Evolutionary conservation across 148 eudicot species (phyloP).

Genomic region (Selenicereus undatus): DNA sequence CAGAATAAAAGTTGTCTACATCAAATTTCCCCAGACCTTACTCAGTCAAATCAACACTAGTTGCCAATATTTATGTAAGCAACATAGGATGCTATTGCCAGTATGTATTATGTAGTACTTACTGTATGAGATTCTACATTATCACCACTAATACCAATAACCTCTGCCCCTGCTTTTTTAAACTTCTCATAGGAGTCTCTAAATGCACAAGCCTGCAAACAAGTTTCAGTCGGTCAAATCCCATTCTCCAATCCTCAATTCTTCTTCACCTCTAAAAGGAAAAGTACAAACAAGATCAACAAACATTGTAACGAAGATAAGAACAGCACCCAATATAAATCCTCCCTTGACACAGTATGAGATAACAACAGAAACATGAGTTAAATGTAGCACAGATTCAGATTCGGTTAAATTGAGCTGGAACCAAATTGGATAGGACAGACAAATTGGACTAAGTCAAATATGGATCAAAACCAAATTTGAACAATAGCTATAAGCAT

Average conservation of each 20-base stretch:
- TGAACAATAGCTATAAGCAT: background rate
- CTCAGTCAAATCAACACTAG: too few relatives aligned
- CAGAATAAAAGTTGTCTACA: too few relatives aligned
- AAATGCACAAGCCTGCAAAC: constrained; percentile 88
- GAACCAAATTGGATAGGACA: too few relatives aligned
- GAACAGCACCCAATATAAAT: too few relatives aligned
- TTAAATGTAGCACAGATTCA: too few relatives aligned
- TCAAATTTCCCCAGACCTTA: too few relatives aligned
- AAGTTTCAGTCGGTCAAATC: constrained; percentile 2
- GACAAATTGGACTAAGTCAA: background rate
- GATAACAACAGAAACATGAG: too few relatives aligned
- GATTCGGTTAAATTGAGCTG: too few relatives aligned
- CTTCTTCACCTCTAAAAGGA: background rate
- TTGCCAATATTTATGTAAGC: too few relatives aligned
- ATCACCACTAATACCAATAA: constrained; percentile 94
- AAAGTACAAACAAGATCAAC: background rate
- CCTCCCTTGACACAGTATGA: too few relatives aligned
- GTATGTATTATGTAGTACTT: background rate
- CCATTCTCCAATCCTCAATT: background rate
- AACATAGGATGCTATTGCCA: too few relatives aligned
- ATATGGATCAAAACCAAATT: background rate
- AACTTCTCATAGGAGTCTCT: constrained; percentile 98
- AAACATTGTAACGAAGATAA: too few relatives aligned
- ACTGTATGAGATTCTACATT: constrained; percentile 88
- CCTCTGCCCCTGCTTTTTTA: constrained; percentile 98